Base-by-base conservation (phyloP, 768 basidiomycete species). In the Suillus bovinus region DNA sequence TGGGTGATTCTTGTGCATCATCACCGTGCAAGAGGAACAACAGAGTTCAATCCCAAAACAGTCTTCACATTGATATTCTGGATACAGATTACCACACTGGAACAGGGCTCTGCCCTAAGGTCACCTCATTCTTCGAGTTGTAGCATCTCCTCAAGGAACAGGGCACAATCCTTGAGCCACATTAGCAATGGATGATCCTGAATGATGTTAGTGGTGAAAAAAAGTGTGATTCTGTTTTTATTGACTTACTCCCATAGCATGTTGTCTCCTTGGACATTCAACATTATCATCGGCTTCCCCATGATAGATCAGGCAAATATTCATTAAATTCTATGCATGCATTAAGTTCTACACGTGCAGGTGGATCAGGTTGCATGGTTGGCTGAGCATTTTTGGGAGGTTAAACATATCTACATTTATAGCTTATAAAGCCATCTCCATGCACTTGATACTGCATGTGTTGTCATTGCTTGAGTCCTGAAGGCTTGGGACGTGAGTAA, bases 1-100 rank as follows among this genome's bases (percentile, higher is more conserved):
- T 38, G 68, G 69, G 33, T 56, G 54, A 17, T 55, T 1, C n/a
- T 9, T 33, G 58, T 70, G 69, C 6, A 17, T 20, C 0, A 31
- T 6, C 8, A 63, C 50, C 0, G 38, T 39, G 39, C 66, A 67
- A 7, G 52, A 16, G 34, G 20, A 10, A 46, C 66, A 67, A 14
- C 17, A 22, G 29, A 64, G 27, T 9, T 64, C 27, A 3, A 20
- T 13, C 9, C 61, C 66, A 33, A 67, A 62, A 22, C 66, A 67
- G n/a, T 67, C 61, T 27, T 61, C 33, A 44, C 66, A 67, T 22
- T 22, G 5, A 46, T 46, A 46, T 46, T 46, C 44, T 46, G 44
- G 44, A 46, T 46, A 22, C 2, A 11, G 10, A 46, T 46, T 13
- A 46, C 44, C 44, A 46, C 44, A 46, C 44, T 11, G 0, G 44